These are phyloP conservation scores for Hypoxylon fragiforme DNA, from an alignment of 495 filamentous ascomycete genomes.

Conservation along the genomic window DNA sequence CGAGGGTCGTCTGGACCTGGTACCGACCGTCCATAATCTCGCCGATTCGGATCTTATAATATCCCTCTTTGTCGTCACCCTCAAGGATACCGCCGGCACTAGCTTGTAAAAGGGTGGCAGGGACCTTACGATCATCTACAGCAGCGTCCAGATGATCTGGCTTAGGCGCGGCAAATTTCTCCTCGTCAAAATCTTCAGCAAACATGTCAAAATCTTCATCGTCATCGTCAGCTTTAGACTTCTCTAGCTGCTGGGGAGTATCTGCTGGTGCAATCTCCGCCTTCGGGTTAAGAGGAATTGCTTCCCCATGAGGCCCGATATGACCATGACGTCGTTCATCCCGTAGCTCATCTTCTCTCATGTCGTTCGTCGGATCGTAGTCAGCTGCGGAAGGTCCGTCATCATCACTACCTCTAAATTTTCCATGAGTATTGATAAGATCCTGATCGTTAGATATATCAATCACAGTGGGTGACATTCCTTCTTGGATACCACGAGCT, in stretches of 20 bases:
- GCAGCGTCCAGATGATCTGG: slow-evolving; percentile 46
- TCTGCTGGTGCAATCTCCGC: slow-evolving; percentile 44
- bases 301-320: slow-evolving; percentile 50
- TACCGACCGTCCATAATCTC: slow-evolving; percentile 89
- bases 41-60: slow-evolving; percentile 88
- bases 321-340: slow-evolving; percentile 64
- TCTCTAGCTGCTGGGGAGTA: slow-evolving; percentile 39
- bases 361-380: slow-evolving; percentile 91
- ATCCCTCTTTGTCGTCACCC: slow-evolving; percentile 91
- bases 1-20: slow-evolving; percentile 82
- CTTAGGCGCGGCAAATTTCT: slow-evolving; percentile 75
- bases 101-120: slow-evolving; percentile 47
- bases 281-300: slow-evolving; percentile 38
- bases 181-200: slow-evolving; percentile 83
- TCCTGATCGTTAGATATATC: slow-evolving; percentile 61
- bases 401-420: slow-evolving; percentile 54
- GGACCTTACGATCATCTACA: slow-evolving; percentile 36
- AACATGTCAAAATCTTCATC: slow-evolving; percentile 92
- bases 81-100: slow-evolving; percentile 81
- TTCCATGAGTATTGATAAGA: slow-evolving; percentile 62
- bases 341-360: slow-evolving; percentile 81
- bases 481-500: slow-evolving; percentile 37
- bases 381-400: slow-evolving; percentile 90
- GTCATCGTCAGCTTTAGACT: slow-evolving; percentile 55
- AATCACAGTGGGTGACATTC: slow-evolving; percentile 47